A percentile compares a stretch with the other conserved stretches of the same genome.
Conservation (phyloP, 352 stramenopile genomes). For the Peronospora farinosa region DNA sequence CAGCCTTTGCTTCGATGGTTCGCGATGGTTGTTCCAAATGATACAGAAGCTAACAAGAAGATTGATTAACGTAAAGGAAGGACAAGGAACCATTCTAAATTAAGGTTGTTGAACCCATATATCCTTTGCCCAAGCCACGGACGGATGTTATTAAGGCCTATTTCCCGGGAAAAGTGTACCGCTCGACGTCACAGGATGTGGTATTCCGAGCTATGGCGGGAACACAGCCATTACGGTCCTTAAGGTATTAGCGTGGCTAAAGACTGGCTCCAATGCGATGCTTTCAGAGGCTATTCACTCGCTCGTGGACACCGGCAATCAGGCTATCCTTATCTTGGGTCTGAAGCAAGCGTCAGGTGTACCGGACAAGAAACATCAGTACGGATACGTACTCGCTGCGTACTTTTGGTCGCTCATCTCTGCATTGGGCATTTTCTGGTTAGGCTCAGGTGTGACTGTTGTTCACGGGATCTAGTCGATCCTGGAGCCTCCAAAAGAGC, state of each 20-base stretch:
- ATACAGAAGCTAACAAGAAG: no score
- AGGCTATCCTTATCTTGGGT: slow-evolving; percentile 86
- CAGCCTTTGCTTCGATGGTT: no score
- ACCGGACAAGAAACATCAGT: slow-evolving; percentile 93
- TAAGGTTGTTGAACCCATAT: slow-evolving; percentile 37
- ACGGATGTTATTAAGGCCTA: slow-evolving; percentile 84
- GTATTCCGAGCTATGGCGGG: slow-evolving; percentile 88
- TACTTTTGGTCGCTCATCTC: slow-evolving; percentile 99
- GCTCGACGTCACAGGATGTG: slow-evolving; percentile 67
- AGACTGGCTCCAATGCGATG: slow-evolving; percentile 94
- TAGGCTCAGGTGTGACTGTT: slow-evolving; percentile 93
- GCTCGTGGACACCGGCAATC: slow-evolving; percentile 96
- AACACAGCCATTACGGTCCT: slow-evolving; percentile 92
- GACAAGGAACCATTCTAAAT: slow-evolving; percentile 31
- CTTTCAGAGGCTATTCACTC: slow-evolving; percentile 96
- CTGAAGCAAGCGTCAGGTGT: slow-evolving; percentile 77
- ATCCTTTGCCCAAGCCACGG: slow-evolving; percentile 43
- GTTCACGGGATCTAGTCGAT: slow-evolving; percentile 87
- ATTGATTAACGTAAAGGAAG: neutral
- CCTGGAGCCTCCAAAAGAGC: slow-evolving; percentile 56
- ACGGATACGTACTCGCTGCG: slow-evolving; percentile 94
- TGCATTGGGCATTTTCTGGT: slow-evolving; percentile 97
- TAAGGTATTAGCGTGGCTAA: slow-evolving; percentile 66
- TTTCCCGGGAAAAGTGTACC: slow-evolving; percentile 76
- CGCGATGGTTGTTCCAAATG: no score